Evolutionary conservation across 768 basidiomycete genomes (phyloP).

Genomic region (Tricholoma furcatifolium): DNA sequence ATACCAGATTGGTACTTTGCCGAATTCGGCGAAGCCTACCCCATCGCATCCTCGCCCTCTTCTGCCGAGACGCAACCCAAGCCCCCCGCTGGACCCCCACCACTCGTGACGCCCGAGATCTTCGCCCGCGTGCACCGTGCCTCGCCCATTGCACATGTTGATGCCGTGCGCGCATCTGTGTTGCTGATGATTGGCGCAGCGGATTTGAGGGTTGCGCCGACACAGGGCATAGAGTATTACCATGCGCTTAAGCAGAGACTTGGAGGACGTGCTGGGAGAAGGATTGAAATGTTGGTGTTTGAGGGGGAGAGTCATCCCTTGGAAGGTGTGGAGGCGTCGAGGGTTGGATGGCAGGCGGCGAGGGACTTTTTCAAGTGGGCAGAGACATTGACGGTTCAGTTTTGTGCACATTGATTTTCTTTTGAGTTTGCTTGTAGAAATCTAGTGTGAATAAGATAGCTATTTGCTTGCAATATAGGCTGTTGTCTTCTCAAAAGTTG

Average conservation of each 20-base stretch:
- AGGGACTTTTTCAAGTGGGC: constrained; percentile 45
- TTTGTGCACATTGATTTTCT: background rate
- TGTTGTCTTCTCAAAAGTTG: too few relatives aligned
- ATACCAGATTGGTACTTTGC: constrained; percentile 70
- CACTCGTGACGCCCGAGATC: constrained; percentile 42
- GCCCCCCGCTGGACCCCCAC: constrained; percentile 7
- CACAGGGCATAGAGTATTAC: constrained; percentile 62
- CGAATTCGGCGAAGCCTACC: constrained; percentile 44
- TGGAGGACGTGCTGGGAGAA: constrained; percentile 13
- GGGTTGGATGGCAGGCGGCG: constrained; percentile 49
- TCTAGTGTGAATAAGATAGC: too few relatives aligned
- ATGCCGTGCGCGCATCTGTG: constrained; percentile 50
- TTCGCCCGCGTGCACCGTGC: constrained; percentile 43
- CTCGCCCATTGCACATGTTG: constrained; percentile 58
- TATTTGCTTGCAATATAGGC: too few relatives aligned
- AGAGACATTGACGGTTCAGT: constrained; percentile 7
- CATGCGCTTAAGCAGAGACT: constrained; percentile 55
- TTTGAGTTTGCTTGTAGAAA: too few relatives aligned
- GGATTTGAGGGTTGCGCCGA: constrained; percentile 62
- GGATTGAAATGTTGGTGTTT: constrained; percentile 59
- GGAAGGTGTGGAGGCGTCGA: constrained; percentile 62
- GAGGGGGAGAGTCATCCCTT: constrained; percentile 62
- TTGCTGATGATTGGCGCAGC: constrained; percentile 58
- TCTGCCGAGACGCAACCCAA: background rate
- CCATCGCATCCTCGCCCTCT: constrained; percentile 32